A percentile compares a stretch with the other conserved stretches of the same genome.
Evolutionary conservation across 768 basidiomycete genomes (phyloP).

Genomic region (Hygrophorus pudorinus): DNA sequence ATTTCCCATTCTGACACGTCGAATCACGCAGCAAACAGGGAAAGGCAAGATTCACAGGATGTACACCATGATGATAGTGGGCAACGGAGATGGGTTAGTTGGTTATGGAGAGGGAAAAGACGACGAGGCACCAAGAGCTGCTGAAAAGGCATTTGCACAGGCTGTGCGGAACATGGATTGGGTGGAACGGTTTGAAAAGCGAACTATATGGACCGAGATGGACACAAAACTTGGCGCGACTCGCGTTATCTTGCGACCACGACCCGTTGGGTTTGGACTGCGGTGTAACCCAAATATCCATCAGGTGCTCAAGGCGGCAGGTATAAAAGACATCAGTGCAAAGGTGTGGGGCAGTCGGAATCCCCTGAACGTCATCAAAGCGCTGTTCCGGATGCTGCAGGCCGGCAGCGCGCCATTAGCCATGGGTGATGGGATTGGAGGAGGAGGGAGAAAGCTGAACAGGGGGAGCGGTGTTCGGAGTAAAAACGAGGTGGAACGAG

Average conservation of each 20-base stretch:
- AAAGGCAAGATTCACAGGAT: conserved; percentile 79
- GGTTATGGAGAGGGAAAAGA: conserved; percentile 80
- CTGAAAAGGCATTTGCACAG: conserved; percentile 46
- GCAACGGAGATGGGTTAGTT: conserved; percentile 76
- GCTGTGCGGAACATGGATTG: conserved; percentile 87
- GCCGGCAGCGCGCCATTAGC: conserved; percentile 70
- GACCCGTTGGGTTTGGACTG: conserved; percentile 87
- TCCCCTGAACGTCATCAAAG: conserved; percentile 78
- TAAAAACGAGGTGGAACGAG: conserved; percentile 67
- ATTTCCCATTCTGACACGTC: conserved; percentile 37
- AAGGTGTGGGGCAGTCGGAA: conserved; percentile 95
- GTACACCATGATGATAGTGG: conserved; percentile 60
- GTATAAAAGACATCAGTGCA: conserved; percentile 89
- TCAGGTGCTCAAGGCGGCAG: conserved; percentile 83
- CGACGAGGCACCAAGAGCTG: conserved; percentile 40
- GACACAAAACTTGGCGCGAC: conserved; percentile 78
- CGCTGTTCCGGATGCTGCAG: conserved; percentile 72
- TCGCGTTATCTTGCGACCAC: conserved; percentile 67
- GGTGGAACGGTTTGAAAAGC: conserved; percentile 87
- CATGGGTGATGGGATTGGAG: conserved; percentile 79
- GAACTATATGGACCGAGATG: conserved; percentile 94
- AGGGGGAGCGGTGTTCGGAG: conserved; percentile 67
- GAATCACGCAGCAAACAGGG: conserved; percentile 82
- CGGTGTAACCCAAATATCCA: conserved; percentile 85
- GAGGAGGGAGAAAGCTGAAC: conserved; percentile 55